Percentiles rank a stretch among this genome's conserved stretches.
phyloP scores from a whole-genome alignment of 495 filamentous ascomycete species.

The Neurospora tetraspora region DNA sequence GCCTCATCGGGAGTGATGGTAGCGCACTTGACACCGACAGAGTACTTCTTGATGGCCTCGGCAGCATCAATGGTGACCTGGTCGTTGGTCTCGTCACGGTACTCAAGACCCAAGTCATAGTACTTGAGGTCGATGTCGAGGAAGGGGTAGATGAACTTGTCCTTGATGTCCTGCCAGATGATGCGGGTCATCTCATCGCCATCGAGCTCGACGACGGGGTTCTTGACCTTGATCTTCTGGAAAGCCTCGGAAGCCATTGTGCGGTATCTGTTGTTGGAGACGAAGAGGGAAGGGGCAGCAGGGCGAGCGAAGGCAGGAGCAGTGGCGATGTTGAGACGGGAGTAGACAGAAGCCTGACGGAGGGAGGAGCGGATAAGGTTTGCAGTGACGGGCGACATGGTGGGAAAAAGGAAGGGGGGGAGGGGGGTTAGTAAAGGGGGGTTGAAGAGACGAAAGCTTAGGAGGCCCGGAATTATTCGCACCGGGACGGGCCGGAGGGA shows the following conservation, averaged over 20 bases:
- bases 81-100: slow-evolving; percentile 92
- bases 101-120: slow-evolving; percentile 92
- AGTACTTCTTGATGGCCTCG: slow-evolving; percentile 97
- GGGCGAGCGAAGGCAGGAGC: not conserved
- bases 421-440: slow-evolving; percentile 6
- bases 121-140: slow-evolving; percentile 97
- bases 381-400: slow-evolving; percentile 21
- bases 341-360: slow-evolving; percentile 9
- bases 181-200: slow-evolving; percentile 99
- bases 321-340: slow-evolving; percentile 2
- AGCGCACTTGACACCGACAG: slow-evolving; percentile 96
- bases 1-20: slow-evolving; percentile 98
- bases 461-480: slow-evolving; percentile 4
- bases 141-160: slow-evolving; percentile 93
- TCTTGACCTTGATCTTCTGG: slow-evolving; percentile 91
- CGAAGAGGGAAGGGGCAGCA: slow-evolving; percentile 12
- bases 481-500: slow-evolving; percentile 15
- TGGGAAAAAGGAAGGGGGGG: slow-evolving; percentile 6
- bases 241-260: slow-evolving; percentile 27
- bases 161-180: slow-evolving; percentile 97
- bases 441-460: slow-evolving; percentile 1
- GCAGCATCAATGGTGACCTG: slow-evolving; percentile 90
- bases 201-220: slow-evolving; percentile 93
- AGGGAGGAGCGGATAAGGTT: slow-evolving; percentile 20
- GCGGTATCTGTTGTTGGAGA: slow-evolving; percentile 24